Evolutionary conservation across 805 yeast genomes (phyloP).

Genomic region (Yarrowia sp.): DNA sequence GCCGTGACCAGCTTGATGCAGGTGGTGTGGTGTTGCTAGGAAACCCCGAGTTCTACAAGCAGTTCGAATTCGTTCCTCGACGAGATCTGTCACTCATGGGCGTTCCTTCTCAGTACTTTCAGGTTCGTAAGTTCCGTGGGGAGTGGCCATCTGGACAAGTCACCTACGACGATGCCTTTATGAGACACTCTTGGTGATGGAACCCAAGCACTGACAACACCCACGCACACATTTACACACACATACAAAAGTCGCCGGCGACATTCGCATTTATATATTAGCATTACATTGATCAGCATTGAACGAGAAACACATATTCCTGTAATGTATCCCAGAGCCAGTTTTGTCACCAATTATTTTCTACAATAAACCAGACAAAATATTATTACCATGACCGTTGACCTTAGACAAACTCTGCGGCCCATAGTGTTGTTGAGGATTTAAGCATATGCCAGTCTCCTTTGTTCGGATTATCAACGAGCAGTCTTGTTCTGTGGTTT

Average conservation of each 20-base stretch:
- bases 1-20: conserved; percentile 3
- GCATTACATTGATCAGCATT: not conserved
- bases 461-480: not conserved
- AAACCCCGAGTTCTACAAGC: conserved; percentile 21
- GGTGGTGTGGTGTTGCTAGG: conserved; percentile 18
- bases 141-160: conserved; percentile 23
- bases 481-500: not conserved
- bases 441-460: conserved; percentile 4
- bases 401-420: not conserved
- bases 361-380: no score
- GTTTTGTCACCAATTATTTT: no score
- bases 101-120: conserved; percentile 19
- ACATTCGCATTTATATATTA: conserved; percentile 9
- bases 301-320: no score
- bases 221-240: not conserved
- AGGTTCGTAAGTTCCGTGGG: conserved; percentile 18
- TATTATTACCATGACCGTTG: not conserved
- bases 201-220: not conserved
- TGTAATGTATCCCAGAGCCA: no score
- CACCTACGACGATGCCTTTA: conserved; percentile 18
- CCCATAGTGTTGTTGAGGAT: not conserved
- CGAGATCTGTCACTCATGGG: conserved; percentile 19
- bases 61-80: conserved; percentile 19
- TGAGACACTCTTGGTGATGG: conserved; percentile 16
- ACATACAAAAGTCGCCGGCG: conserved; percentile 11